Conservation (phyloP, 768 basidiomycete genomes). For the Amanita brunnescens region DNA sequence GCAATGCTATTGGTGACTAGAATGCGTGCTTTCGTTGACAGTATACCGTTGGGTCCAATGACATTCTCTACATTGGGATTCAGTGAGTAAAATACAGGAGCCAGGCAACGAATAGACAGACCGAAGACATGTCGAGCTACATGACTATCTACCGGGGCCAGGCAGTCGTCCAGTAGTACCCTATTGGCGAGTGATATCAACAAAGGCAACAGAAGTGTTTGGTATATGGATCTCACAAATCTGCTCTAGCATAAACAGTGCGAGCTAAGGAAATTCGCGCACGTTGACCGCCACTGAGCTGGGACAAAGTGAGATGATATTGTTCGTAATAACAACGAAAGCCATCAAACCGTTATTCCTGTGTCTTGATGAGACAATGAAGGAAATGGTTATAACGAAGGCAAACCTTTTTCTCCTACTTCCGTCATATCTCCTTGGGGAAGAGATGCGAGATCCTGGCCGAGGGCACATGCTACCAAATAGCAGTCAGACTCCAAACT, state of each 20-base stretch:
- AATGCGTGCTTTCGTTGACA: slow-evolving; percentile 76
- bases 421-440: slow-evolving; percentile 78
- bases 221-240: slow-evolving; percentile 44
- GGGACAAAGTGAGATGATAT: not conserved
- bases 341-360: no score
- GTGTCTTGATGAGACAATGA: slow-evolving; percentile 28
- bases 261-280: slow-evolving; percentile 80
- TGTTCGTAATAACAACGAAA: slow-evolving; percentile 51
- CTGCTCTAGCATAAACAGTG: slow-evolving; percentile 86
- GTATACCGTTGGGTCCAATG: slow-evolving; percentile 76
- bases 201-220: not conserved
- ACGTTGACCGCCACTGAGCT: slow-evolving; percentile 80
- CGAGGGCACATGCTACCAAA: slow-evolving; percentile 84
- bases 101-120: slow-evolving; percentile 14
- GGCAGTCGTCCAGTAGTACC: slow-evolving; percentile 81
- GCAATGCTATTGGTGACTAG: slow-evolving; percentile 83
- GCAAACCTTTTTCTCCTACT: slow-evolving; percentile 73
- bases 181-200: no score
- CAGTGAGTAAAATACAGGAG: no score
- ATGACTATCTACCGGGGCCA: slow-evolving; percentile 79
- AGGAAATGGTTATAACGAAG: slow-evolving; percentile 1
- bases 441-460: slow-evolving; percentile 70
- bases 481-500: no score
- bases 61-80: slow-evolving; percentile 48
- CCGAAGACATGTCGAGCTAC: slow-evolving; percentile 83